These are phyloP conservation scores for Neurospora tetrasperma DNA, from an alignment of 495 filamentous ascomycete genomes.

Conservation along the genomic window DNA sequence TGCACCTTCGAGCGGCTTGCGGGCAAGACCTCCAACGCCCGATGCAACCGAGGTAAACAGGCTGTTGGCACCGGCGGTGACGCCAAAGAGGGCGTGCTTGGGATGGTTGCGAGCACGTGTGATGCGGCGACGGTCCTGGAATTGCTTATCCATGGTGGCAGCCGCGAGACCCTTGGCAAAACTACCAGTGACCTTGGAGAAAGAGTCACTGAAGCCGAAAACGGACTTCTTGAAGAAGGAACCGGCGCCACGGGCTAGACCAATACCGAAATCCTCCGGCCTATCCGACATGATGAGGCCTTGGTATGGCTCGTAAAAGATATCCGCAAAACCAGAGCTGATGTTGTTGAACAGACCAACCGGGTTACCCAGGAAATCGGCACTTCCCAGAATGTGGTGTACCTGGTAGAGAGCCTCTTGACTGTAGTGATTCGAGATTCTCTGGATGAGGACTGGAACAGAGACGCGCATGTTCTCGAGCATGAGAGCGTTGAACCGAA, in stretches of 20 bases:
- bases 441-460: conserved; percentile 67
- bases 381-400: conserved; percentile 91
- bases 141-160: conserved; percentile 95
- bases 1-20: conserved; percentile 88
- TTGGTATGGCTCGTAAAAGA: conserved; percentile 99
- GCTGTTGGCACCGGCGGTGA: conserved; percentile 90
- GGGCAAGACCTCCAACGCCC: conserved; percentile 83
- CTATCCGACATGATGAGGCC: conserved; percentile 92
- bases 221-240: conserved; percentile 98
- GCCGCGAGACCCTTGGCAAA: conserved; percentile 92
- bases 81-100: conserved; percentile 93
- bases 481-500: conserved; percentile 86
- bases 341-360: conserved; percentile 97
- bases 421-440: conserved; percentile 86
- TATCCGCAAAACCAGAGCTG: conserved; percentile 90
- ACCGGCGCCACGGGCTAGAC: conserved; percentile 91
- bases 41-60: conserved; percentile 86
- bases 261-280: conserved; percentile 86
- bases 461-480: conserved; percentile 93
- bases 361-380: conserved; percentile 97
- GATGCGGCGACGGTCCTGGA: conserved; percentile 91
- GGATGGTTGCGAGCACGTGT: conserved; percentile 86
- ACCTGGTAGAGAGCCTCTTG: conserved; percentile 93
- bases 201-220: conserved; percentile 89
- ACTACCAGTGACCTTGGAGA: conserved; percentile 92